phyloP scores from a whole-genome alignment of 2,329 filamentous ascomycete genomes.

The Leptographium galeiforme region DNA sequence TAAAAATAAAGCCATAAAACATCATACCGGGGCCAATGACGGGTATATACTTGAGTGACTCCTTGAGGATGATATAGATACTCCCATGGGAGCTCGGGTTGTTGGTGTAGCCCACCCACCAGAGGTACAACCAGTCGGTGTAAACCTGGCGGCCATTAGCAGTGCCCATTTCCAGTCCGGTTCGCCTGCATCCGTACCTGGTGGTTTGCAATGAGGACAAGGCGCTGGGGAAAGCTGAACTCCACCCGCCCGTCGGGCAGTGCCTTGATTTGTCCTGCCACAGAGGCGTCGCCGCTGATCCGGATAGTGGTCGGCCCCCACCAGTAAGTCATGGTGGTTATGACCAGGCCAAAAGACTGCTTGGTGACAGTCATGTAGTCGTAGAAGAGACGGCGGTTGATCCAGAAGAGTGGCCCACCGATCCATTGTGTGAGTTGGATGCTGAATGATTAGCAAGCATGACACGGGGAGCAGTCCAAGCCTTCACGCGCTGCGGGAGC shows the following conservation, averaged over 20 bases:
- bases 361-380: conserved; percentile 81
- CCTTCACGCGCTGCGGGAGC: neutral
- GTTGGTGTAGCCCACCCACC: conserved; percentile 85
- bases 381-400: conserved; percentile 68
- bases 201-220: conserved; percentile 79
- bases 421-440: conserved; percentile 62
- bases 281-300: conserved; percentile 71
- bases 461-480: neutral
- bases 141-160: conserved; percentile 44
- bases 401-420: conserved; percentile 60
- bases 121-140: conserved; percentile 84
- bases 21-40: conserved; percentile 70
- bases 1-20: conserved; percentile 83
- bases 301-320: conserved; percentile 76
- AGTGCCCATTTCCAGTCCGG: neutral
- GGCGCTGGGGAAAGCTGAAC: conserved; percentile 66
- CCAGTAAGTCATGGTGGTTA: conserved; percentile 70
- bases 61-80: conserved; percentile 82
- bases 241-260: conserved; percentile 60
- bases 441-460: conserved; percentile 20
- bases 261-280: conserved; percentile 59
- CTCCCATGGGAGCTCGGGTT: conserved; percentile 65
- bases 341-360: conserved; percentile 64
- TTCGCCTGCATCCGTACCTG: conserved; percentile 35
- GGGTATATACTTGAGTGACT: conserved; percentile 71